These are phyloP conservation scores for Nyctanthes arbortristis DNA, from an alignment of 257 asterid genomes.

Conservation along the genomic window DNA sequence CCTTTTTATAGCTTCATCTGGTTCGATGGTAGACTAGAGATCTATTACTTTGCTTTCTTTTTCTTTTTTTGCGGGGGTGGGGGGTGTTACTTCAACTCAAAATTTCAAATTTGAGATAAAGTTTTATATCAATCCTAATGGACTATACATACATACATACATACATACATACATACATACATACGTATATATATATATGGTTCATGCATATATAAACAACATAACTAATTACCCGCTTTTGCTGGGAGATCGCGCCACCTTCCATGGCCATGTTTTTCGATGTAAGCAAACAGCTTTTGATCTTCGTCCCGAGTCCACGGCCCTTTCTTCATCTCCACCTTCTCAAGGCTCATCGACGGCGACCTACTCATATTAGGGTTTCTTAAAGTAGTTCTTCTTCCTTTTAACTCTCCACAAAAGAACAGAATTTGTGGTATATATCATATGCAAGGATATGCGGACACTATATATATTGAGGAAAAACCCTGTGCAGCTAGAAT, in stretches of 20 bases:
- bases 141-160: too few species aligned
- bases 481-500: background rate
- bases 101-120: too few species aligned
- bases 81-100: too few species aligned
- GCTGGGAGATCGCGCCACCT: slow-evolving; percentile 60
- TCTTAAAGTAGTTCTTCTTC: background rate
- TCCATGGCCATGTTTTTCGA: slow-evolving; percentile 50
- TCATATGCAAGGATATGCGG: background rate
- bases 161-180: too few species aligned
- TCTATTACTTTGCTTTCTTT: too few species aligned
- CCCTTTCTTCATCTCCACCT: slow-evolving; percentile 51
- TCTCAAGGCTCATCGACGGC: slow-evolving; percentile 9
- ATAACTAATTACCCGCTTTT: slow-evolving; percentile 46
- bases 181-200: too few species aligned
- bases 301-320: slow-evolving; percentile 68
- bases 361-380: slow-evolving; percentile 30
- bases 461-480: background rate
- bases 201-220: too few species aligned
- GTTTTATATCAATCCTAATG: too few species aligned
- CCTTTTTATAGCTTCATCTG: too few species aligned
- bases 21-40: too few species aligned
- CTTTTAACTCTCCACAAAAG: background rate
- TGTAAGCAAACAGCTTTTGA: slow-evolving; percentile 44
- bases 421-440: background rate
- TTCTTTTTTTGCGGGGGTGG: too few species aligned